A percentile compares a stretch with the other conserved stretches of the same genome.
phyloP scores from a whole-genome alignment of 768 basidiomycete genomes.

The Leccinellum albellum region DNA sequence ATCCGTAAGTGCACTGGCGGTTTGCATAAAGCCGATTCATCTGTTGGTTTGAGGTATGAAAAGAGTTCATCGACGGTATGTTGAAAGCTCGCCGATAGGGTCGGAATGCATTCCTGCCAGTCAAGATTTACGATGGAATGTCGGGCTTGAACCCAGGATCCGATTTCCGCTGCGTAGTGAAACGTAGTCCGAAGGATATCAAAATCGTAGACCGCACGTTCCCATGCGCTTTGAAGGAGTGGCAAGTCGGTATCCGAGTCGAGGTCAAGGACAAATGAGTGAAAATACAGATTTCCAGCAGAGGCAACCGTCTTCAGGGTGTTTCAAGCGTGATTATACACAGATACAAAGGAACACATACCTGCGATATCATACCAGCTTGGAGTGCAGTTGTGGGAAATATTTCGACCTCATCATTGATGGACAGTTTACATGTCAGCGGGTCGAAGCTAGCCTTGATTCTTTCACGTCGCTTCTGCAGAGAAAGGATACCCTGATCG shows the following conservation, averaged over 20 bases:
- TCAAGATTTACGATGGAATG: conserved; percentile 23
- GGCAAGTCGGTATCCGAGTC: conserved; percentile 19
- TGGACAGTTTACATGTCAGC: conserved; percentile 15
- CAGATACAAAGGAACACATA: conserved; percentile 9
- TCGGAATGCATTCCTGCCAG: conserved; percentile 22
- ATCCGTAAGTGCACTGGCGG: conserved; percentile 32
- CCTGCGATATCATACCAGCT: conserved; percentile 50
- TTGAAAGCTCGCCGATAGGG: conserved; percentile 8
- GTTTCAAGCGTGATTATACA: neutral
- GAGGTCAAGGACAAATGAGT: conserved; percentile 28
- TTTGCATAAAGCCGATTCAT: conserved; percentile 25
- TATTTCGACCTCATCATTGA: conserved; percentile 31
- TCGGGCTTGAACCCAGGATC: conserved; percentile 28
- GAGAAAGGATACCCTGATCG: conserved; percentile 11
- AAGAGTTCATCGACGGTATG: conserved; percentile 10
- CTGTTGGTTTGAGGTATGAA: conserved; percentile 10
- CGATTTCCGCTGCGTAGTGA: conserved; percentile 37
- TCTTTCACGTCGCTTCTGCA: conserved; percentile 9
- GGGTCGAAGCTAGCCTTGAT: conserved; percentile 19
- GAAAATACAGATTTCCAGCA: conserved; percentile 30
- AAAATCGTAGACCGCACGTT: conserved; percentile 26
- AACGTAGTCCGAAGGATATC: conserved; percentile 47
- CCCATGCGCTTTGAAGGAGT: conserved; percentile 37
- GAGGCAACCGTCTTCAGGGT: conserved; percentile 27
- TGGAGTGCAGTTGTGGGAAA: conserved; percentile 44